phyloP scores from a whole-genome alignment of 192 early-diverging fungal species.

The Gigaspora rosea region DNA sequence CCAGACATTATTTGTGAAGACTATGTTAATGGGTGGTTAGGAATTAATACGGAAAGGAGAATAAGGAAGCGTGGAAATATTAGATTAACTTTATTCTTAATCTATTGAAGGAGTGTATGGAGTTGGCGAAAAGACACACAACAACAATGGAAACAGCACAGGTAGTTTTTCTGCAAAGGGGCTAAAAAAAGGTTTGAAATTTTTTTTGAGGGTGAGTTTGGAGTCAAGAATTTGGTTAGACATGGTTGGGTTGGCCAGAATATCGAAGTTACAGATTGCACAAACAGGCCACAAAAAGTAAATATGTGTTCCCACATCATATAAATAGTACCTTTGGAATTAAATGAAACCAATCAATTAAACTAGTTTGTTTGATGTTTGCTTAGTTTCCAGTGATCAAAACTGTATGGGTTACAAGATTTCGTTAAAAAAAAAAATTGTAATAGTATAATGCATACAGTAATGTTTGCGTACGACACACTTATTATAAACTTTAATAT shows the following conservation, averaged over 20 bases:
- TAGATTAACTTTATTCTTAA: neutral
- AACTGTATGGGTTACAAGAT: neutral
- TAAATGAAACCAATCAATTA: slow-evolving; percentile 14
- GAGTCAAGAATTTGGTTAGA: neutral
- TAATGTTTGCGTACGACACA: too few relatives aligned
- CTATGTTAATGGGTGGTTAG: neutral
- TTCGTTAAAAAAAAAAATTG: neutral
- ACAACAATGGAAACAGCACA: slow-evolving; percentile 13
- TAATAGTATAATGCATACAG: too few relatives aligned
- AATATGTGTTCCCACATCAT: slow-evolving; percentile 10
- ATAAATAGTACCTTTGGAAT: neutral
- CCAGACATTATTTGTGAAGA: slow-evolving; percentile 28
- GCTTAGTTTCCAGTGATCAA: neutral
- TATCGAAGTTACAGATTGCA: slow-evolving; percentile 2
- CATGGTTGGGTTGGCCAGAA: slow-evolving; percentile 13
- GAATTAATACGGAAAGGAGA: slow-evolving; percentile 8
- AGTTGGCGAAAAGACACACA: slow-evolving; percentile 33
- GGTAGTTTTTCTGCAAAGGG: slow-evolving; percentile 22
- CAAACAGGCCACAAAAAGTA: slow-evolving; percentile 24
- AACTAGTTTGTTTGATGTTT: neutral
- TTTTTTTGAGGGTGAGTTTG: slow-evolving; percentile 12
- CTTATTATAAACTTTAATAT: too few relatives aligned
- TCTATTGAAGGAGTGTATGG: slow-evolving; percentile 25
- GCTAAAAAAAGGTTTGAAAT: slow-evolving; percentile 20
- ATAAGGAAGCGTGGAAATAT: slow-evolving; percentile 7